Evolutionary conservation across 164 flowering plant species (phyloP), one percentile per base, ranked within the genome.

Genomic region (Vitis rotundifolia): DNA sequence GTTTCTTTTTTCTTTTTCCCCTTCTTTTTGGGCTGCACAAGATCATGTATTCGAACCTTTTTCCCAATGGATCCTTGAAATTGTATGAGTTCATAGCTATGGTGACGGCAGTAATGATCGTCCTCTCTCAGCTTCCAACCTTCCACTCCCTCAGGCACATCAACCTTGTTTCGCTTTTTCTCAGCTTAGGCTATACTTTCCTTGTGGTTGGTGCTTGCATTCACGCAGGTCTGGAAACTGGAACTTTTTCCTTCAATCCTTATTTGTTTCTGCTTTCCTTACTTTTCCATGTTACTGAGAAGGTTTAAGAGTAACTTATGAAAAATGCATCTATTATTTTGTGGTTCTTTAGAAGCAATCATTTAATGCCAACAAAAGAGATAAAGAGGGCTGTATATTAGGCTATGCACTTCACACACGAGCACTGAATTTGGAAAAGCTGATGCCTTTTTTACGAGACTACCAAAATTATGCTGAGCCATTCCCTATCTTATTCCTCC

Each of bases 111-210:
- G 89, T 87, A 12, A 93, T 93, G 97, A 93, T 91, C 31, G n/a
- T 86, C 59, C 88, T 93, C 26, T 91, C 99, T 70, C 99, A 95
- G 73, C 75, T 95, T 44, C 99, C 99, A 57, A 78, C 87, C 51
- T 95, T 95, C 72, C 98, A 95, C 80, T 93, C 99, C 60, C 97
- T 95, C 48, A 84, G 98, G 53, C 87, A 95, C 78, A 79, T 95
- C 73, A 95, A 89, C 84, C 69, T 90, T 11, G 97, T 58, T n/a
- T 95, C 99, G 0, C 87, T 95, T 47, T 26, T 95, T 55, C 93
- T 95, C 64, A 85, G 97, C 78, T 76, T 91, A 79, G 97, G 93
- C 76, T 93, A 95, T 85, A 83, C 93, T 16, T 83, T 77, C 73
- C 85, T 91, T n/a, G 93, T 93, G 11, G 98, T 90, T 59, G 90